phyloP scores from a whole-genome alignment of 192 early-diverging fungal species.

The Physocladia obscura region DNA sequence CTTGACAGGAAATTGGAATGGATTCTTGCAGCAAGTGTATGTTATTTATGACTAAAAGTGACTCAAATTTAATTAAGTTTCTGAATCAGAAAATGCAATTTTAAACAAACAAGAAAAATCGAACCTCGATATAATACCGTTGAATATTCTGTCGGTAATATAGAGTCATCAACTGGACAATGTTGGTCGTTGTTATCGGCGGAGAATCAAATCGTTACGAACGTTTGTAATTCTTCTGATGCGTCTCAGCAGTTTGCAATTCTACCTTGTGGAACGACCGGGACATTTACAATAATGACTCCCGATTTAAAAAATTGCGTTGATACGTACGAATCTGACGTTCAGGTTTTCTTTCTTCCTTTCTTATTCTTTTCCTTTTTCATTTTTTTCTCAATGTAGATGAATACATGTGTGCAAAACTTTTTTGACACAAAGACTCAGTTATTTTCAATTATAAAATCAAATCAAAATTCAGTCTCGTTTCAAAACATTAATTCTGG shows the following conservation, averaged over 20 bases:
- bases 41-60: no score
- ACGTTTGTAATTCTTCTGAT: not conserved
- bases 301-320: not conserved
- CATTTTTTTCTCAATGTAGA: not conserved
- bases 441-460: not conserved
- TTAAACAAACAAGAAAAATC: no score
- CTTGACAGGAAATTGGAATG: not conserved
- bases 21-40: not conserved
- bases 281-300: not conserved
- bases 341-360: conserved; percentile 13
- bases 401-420: not conserved
- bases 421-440: not conserved
- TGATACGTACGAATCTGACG: not conserved
- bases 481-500: conserved; percentile 10
- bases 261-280: not conserved
- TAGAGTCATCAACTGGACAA: not conserved
- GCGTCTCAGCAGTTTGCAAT: not conserved
- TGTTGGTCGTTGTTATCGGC: not conserved
- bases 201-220: not conserved
- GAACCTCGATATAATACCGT: no score
- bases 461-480: not conserved
- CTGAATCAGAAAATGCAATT: no score
- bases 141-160: not conserved
- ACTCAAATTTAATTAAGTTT: no score
- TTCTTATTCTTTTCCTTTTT: not conserved